Base-by-base conservation (phyloP, 2,329 filamentous ascomycete genomes). In the Scolecobasidium constrictum region DNA sequence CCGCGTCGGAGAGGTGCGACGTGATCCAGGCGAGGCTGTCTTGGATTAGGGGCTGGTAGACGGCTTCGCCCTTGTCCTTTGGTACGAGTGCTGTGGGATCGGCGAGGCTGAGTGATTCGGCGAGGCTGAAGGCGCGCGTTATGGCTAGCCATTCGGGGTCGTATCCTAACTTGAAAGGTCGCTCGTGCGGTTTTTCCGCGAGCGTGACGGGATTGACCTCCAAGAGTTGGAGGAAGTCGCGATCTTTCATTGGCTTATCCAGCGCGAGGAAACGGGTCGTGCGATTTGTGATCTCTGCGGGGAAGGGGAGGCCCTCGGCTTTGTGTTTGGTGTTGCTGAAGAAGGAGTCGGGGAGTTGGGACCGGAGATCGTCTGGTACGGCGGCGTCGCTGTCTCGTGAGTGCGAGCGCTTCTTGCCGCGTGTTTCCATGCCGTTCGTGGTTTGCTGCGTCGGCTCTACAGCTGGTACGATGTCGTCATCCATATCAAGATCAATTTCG, bases 81-180 rank as follows among this genome's bases (percentile, higher is more conserved):
- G 81, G 70, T 0, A 73, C 61, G 31, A 62, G 60, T 1, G 73
- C 70, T 5, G 63, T 56, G 4, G 68, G 68, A 48, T 81, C 69
- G 45, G 85, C 83, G 28, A 90, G 65, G 2, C 66, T 61, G 2
- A 92, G 68, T 21, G 61, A 54, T 35, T 68, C 53, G 33, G 77
- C 70, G 3, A 68, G 53, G 33, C 83, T 77, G 55, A 96, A 93
- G 5, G 79, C 81, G 34, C 90, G 83, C 11, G 81, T 88, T 49
- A 98, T 95, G 34, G 92, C 83, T 5, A 98, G 78, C 90, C 90
- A 98, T 64, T 98, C 92, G 9, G 81, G 77, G 59, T 98, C 92
- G 57, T 98, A 96, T 38, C 78, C 67, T 1, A 95, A 69, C 9
- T 65, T 68, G 50, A 77, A 73, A 1, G 78, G 77, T 2, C 67